Evolutionary conservation across 73 alveolate species (phyloP), one percentile per base, ranked within the genome.

Genomic region (Durusdinium trenchii): DNA sequence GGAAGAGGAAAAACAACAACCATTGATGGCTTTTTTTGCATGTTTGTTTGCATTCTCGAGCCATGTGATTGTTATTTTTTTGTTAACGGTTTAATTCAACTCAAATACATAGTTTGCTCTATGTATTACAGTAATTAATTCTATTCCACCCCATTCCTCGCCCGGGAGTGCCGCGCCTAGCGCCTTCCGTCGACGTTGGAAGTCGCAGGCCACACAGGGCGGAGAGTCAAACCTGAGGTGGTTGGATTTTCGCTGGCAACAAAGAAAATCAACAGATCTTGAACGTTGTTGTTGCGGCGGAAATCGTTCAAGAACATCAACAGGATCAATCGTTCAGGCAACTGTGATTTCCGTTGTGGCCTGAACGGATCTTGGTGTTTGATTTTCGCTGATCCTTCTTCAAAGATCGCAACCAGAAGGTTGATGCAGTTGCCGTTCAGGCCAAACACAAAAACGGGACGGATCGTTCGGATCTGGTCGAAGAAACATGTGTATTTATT

Each of bases 161-260:
- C 26, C 10, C 40, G 57, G 14, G 3, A 6, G 95, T 36, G 26
- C 84, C 83, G 9, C 52, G 90, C 98, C 98, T n/a, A 91, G 45
- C 3, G 84, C 83, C 54, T 50, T 48, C 30, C 93, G 99, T 51
- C 99, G 79, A 5, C 99, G 99, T 32, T 76, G 91, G 94, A 73
- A 94, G 83, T 94, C 99, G 67, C 99, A 94, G 48, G 99, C 99
- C 64, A 78, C 99, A 50, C 99, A 94, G 28, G 99, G 99, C 3
- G 99, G 99, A 1, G 99, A 94, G 83, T 94, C 99, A 32, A 94
- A 94, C 99, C 93, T 93, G 23, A 0, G 57, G 42, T n/a, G 51
- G 81, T 30, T 6, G 47, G 71, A 10, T 32, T 64, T 28, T 9
- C 79, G 45, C n/a, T 64, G 12, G 69, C 32, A 57, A 57, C 12